Evolutionary conservation across 331 rosid genomes (phyloP).

Genomic region (Quercus phellos): DNA sequence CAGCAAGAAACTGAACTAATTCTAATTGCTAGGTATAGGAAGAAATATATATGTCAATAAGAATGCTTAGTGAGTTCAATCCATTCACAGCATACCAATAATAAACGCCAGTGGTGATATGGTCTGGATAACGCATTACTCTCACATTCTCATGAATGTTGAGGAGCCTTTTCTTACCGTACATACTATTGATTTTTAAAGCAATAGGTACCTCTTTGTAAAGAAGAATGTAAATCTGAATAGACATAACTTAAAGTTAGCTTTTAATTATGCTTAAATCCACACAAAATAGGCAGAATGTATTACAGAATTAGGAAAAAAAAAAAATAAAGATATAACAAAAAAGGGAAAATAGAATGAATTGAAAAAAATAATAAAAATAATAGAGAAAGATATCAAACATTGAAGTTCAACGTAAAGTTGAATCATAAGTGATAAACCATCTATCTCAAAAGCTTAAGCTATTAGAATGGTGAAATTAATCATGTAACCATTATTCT

Average conservation of each 20-base stretch:
- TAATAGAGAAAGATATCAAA: neutral
- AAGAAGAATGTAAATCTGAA: slow-evolving; percentile 93
- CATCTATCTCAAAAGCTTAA: too few species aligned
- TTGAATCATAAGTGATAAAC: neutral
- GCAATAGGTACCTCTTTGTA: slow-evolving; percentile 98
- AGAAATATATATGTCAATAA: neutral
- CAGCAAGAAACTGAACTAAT: slow-evolving; percentile 7
- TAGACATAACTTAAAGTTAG: neutral
- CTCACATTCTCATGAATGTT: slow-evolving; percentile 96
- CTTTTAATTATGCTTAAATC: neutral
- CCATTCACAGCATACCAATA: slow-evolving; percentile 60
- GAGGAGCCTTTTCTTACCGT: slow-evolving; percentile 88
- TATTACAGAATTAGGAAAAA: neutral
- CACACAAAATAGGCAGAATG: neutral
- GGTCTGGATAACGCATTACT: slow-evolving; percentile 95
- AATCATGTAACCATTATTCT: too few species aligned
- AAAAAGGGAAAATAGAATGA: neutral
- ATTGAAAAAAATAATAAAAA: neutral
- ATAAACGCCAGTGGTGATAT: slow-evolving; percentile 89
- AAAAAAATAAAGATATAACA: neutral
- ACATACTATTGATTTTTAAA: slow-evolving; percentile 90
- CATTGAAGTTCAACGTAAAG: neutral
- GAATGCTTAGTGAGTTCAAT: neutral
- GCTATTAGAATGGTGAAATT: too few species aligned
- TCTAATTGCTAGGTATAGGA: neutral